Evolutionary conservation across 23 red algal genomes (phyloP), one percentile per base, ranked within the genome.

Genomic region (Porphyridium purpureum): DNA sequence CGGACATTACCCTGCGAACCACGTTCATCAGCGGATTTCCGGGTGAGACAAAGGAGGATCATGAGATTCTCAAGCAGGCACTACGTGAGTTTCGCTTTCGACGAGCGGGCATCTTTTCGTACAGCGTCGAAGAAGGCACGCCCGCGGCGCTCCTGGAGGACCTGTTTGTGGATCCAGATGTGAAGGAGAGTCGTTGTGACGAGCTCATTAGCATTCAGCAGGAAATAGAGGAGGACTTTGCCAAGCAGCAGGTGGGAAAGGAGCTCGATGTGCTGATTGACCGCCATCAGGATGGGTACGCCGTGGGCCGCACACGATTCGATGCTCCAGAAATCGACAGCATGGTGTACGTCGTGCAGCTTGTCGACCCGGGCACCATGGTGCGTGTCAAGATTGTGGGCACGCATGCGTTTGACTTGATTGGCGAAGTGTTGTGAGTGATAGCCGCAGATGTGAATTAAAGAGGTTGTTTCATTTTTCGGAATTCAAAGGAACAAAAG

Each of bases 301-400:
- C 69, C 0, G 64, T 85, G 40, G 88, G 88, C 5, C 71, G 88
- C n/a, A 62, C 71, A 17, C 50, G 59, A 27, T 79, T 69, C 49
- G 88, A 94, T 56, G 88, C 88, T 14, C 88, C 88, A n/a, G 88
- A 94, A 7, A 85, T 94, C 55, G 88, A 94, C 47, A 67, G 70
- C 17, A 40, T 68, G 28, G 88, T 84, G 8, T 66, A 94, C 33
- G 62, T 94, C 35, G 54, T 94, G 17, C 78, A 94, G 36, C 35
- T 49, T 40, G 65, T 76, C 41, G 59, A 59, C 41, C 75, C 88
- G 4, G 88, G 88, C 1, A 69, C 54, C 5, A 35, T 94, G 31
- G 44, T 85, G 51, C 60, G 60, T 27, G 72, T 72, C 15, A 44
- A 64, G 40, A 74, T 94, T 21, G 64, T 94, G 21, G 72, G 73